Conservation (phyloP, 2,329 filamentous ascomycete species). For the Aspergillus awamori region DNA sequence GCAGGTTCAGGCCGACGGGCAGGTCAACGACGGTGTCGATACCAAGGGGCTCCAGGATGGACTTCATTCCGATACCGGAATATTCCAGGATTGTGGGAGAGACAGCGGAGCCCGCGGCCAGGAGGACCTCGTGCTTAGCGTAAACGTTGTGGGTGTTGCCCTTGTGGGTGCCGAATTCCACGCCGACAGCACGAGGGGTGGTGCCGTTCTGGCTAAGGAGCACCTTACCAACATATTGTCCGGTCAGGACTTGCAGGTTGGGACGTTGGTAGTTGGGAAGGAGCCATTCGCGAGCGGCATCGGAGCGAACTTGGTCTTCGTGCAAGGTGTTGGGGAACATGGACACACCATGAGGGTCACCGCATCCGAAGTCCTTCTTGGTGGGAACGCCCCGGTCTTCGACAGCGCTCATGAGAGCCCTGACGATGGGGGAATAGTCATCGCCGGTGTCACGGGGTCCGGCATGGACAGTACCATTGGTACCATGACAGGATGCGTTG, state of each 20-base stretch:
- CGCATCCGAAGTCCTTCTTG: constrained; percentile 28
- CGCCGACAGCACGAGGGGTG: constrained; percentile 23
- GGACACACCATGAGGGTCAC: constrained; percentile 33
- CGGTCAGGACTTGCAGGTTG: constrained; percentile 29
- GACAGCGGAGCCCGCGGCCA: constrained; percentile 32
- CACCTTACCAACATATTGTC: constrained; percentile 30
- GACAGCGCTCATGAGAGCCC: constrained; percentile 28
- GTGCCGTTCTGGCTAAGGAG: constrained; percentile 17
- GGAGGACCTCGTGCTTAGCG: constrained; percentile 30
- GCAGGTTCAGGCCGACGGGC: constrained; percentile 34
- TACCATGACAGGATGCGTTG: constrained; percentile 27
- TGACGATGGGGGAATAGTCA: constrained; percentile 27
- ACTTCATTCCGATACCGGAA: constrained; percentile 32
- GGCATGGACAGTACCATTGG: constrained; percentile 26
- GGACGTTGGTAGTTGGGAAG: constrained; percentile 27
- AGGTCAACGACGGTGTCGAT: constrained; percentile 28
- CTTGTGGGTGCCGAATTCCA: constrained; percentile 31
- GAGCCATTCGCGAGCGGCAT: constrained; percentile 34
- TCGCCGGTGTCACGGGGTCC: constrained; percentile 28
- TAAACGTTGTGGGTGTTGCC: constrained; percentile 24
- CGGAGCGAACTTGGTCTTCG: constrained; percentile 30
- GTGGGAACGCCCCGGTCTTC: constrained; percentile 17
- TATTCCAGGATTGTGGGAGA: constrained; percentile 32
- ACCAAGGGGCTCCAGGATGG: constrained; percentile 19
- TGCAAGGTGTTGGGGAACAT: constrained; percentile 33